A percentile compares a stretch with the other conserved stretches of the same genome.
These are phyloP conservation scores for Tricholoma bakamatsutake DNA, from an alignment of 768 basidiomycete species.

Conservation along the genomic window DNA sequence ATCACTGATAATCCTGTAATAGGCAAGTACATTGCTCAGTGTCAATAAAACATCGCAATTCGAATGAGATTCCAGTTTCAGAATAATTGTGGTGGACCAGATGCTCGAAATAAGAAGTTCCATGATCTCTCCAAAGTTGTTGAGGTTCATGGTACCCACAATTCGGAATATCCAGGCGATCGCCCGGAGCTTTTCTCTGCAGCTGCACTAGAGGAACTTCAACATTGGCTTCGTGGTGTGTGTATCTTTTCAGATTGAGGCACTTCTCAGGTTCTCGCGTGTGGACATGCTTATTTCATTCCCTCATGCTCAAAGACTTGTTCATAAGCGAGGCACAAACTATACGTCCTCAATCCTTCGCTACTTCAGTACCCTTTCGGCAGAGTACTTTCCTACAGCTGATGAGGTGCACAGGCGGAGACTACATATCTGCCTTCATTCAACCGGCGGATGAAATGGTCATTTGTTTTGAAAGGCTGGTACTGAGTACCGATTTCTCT, in stretches of 20 bases:
- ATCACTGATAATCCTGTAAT: background rate
- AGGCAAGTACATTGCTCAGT: background rate
- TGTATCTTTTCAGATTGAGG: conserved; percentile 59
- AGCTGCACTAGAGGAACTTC: conserved; percentile 23
- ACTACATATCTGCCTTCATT: conserved; percentile 39
- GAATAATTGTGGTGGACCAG: background rate
- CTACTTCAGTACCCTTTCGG: no score
- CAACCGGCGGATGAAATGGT: conserved; percentile 37
- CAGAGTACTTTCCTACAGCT: no score
- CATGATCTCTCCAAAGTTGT: conserved; percentile 31
- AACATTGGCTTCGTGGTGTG: conserved; percentile 34
- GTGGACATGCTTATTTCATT: conserved; percentile 46
- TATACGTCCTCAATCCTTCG: no score
- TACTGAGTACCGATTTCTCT: no score
- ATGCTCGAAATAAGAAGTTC: conserved; percentile 21
- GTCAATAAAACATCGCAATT: background rate
- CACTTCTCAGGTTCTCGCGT: conserved; percentile 29
- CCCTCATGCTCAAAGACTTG: background rate
- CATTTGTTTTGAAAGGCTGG: no score
- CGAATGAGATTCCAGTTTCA: background rate
- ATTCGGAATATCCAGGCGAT: conserved; percentile 34
- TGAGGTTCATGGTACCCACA: conserved; percentile 28
- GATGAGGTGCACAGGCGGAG: no score
- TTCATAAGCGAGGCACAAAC: no score
- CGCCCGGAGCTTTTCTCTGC: conserved; percentile 40